Evolutionary conservation across 108 stramenopile genomes (phyloP).

Genomic region (Fragilaria crotonensis): DNA sequence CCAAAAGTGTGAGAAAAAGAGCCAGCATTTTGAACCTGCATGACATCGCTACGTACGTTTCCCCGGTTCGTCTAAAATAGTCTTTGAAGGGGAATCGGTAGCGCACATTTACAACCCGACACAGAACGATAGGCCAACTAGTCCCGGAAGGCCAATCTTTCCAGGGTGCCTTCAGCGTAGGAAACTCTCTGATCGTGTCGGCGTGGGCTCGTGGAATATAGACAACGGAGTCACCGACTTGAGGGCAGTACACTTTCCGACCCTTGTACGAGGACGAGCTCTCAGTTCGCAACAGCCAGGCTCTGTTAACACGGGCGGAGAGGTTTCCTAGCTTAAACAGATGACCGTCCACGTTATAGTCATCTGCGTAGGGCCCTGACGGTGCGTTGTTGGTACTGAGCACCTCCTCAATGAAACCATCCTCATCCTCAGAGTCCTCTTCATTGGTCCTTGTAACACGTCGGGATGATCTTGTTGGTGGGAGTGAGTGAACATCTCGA

Average conservation of each 20-base stretch:
- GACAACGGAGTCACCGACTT: constrained; percentile 82
- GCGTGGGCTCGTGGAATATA: constrained; percentile 81
- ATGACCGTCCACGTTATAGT: constrained; percentile 50
- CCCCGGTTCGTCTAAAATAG: constrained; percentile 28
- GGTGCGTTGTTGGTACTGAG: constrained; percentile 70
- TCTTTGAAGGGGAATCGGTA: constrained; percentile 77
- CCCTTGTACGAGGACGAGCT: constrained; percentile 44
- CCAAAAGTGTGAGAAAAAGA: background rate
- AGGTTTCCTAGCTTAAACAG: constrained; percentile 48
- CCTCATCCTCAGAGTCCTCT: constrained; percentile 47
- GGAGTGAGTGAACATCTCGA: constrained; percentile 11
- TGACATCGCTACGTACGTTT: background rate
- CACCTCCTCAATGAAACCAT: constrained; percentile 31
- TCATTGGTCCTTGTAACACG: constrained; percentile 6
- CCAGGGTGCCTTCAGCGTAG: constrained; percentile 62
- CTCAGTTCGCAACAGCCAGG: constrained; percentile 58
- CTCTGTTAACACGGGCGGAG: constrained; percentile 25
- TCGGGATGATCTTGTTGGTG: constrained; percentile 16
- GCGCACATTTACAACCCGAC: constrained; percentile 54
- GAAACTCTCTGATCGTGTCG: constrained; percentile 54
- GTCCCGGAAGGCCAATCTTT: constrained; percentile 61
- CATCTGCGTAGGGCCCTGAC: constrained; percentile 48
- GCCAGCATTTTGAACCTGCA: background rate
- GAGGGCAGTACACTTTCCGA: constrained; percentile 60
- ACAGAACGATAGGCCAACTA: constrained; percentile 73